Base-by-base conservation (phyloP, 768 basidiomycete species). In the Hericium alpestre region DNA sequence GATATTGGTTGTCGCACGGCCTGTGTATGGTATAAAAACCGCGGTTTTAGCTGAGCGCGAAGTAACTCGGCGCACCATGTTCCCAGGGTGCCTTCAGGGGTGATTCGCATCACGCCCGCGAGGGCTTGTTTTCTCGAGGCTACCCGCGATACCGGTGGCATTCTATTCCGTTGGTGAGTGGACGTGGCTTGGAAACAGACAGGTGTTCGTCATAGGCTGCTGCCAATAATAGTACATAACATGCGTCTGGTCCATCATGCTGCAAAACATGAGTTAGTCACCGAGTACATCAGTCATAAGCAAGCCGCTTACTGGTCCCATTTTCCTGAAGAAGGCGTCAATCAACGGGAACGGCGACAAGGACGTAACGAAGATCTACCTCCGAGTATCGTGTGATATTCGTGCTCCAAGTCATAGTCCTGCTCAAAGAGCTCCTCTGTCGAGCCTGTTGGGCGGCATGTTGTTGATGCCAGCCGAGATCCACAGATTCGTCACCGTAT, bases 221-320 rank as follows among this genome's bases (percentile, higher is more conserved):
- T 88, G 84, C 81, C 84, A 86, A 67, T 87, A 84, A 59, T 75
- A 79, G 59, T 83, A 86, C 55, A 77, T 77, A 56, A 82, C 64
- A 68, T 80, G 83, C 16, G 83, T 83, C 64, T 86, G 84, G 64
- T 83, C 81, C 80, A 87, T 84, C 79, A 87, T 85, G 64, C 58
- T 62, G 23, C n/a, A n/a, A 11, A 40, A 39, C 9, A 4, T 10
- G 20, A n/a, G n/a, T 53, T 46, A 32, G 6, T 32, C 8, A 32
- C 2, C 32, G 32, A 32, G 1, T 25, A 3, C 4, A 5, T 32
- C 8, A 32, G 9, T 32, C 27, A 32, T 4, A 9, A 32, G 32
- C 32, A 2, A 32, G 32, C 32, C 20, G 66, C 79, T 60, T 58
- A 80, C 79, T 82, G 82, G 59, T 79, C 74, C 83, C 84, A 85